Percentiles rank a stretch among this genome's conserved stretches.
phyloP scores from a whole-genome alignment of 106 monocot genomes.

The Acorus calamus region DNA sequence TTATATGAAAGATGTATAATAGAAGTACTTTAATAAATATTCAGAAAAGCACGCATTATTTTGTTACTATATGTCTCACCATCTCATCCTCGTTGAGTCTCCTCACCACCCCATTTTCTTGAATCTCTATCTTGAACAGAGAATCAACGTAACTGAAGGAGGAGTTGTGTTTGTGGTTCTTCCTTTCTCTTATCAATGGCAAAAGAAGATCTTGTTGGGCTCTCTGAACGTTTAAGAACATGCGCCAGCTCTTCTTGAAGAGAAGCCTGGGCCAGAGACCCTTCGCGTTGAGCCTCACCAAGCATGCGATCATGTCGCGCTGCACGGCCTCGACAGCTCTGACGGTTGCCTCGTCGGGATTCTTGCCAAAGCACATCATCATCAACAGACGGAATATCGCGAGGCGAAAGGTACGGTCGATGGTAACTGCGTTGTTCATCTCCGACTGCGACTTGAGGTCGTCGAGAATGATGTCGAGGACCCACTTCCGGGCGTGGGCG shows the following conservation, averaged over 20 bases:
- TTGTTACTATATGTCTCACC: too few species aligned
- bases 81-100: slow-evolving; percentile 13
- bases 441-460: neutral
- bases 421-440: neutral
- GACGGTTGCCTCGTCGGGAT: neutral
- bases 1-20: too few species aligned
- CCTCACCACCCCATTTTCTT: neutral
- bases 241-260: neutral
- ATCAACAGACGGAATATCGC: neutral
- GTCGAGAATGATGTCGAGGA: neutral
- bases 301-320: neutral
- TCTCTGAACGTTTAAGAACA: neutral
- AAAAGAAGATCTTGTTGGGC: neutral
- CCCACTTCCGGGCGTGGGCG: neutral
- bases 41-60: too few species aligned
- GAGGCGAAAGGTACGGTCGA: neutral
- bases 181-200: neutral
- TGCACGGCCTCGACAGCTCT: neutral
- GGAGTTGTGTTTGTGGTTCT: neutral
- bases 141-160: slow-evolving; percentile 13
- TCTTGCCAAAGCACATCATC: neutral
- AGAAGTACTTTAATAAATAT: too few species aligned
- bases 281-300: neutral
- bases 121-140: slow-evolving; percentile 3
- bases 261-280: neutral